Evolutionary conservation across 257 asterid species (phyloP).

Genomic region (Gentiana dahurica): DNA sequence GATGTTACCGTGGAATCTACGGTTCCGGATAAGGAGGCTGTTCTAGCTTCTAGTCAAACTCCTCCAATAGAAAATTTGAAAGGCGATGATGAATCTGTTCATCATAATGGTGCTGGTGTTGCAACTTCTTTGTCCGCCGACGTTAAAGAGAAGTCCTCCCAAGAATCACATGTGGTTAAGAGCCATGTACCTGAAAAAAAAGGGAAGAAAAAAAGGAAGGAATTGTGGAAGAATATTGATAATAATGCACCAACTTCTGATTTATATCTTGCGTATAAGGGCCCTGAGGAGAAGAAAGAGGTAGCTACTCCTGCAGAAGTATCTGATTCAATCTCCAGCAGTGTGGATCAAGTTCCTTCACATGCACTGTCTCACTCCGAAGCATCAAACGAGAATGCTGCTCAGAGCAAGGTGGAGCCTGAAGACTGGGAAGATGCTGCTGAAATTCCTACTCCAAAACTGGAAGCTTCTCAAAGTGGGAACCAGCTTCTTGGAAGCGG

Average conservation of each 20-base stretch:
- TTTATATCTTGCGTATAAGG: conserved; percentile 81
- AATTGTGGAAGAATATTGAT: conserved; percentile 47
- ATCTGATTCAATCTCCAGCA: conserved; percentile 23
- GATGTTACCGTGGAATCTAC: conserved; percentile 15
- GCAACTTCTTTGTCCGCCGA: conserved; percentile 22
- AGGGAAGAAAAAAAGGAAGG: conserved; percentile 39
- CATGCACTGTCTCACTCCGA: conserved; percentile 26
- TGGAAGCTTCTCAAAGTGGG: conserved; percentile 32
- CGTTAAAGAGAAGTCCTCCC: conserved; percentile 38
- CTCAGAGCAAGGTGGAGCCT: conserved; percentile 50
- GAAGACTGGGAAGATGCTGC: conserved; percentile 99
- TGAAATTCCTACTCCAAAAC: conserved; percentile 58
- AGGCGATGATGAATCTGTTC: conserved; percentile 29
- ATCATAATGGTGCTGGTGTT: conserved; percentile 11
- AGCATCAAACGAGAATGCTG: conserved; percentile 24
- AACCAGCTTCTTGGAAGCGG: conserved; percentile 18
- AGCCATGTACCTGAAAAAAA: conserved; percentile 15
- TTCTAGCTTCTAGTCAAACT: conserved; percentile 16
- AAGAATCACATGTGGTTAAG: conserved; percentile 41
- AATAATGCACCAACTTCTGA: conserved; percentile 83
- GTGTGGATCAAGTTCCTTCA: conserved; percentile 22
- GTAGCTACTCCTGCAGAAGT: conserved; percentile 23
- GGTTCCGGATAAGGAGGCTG: conserved; percentile 18
- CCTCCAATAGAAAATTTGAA: conserved; percentile 26
- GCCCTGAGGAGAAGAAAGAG: conserved; percentile 81